Evolutionary conservation across 208 protist species (phyloP), one percentile per base, ranked within the genome.

Genomic region (Leishmania tropica): DNA sequence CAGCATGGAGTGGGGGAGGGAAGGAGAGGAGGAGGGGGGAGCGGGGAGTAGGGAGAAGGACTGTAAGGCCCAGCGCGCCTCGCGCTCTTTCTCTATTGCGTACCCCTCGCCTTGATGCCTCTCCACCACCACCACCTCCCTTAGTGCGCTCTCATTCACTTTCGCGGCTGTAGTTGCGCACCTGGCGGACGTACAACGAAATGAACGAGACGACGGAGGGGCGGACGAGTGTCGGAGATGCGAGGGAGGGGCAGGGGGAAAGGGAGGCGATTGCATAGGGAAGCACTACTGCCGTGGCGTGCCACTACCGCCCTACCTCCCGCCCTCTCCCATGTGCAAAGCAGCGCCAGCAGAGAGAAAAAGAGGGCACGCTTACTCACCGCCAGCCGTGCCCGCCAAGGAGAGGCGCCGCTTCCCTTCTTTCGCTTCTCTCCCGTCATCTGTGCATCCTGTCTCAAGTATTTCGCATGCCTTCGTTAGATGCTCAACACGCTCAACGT

Each of bases 401-500:
- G 21, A 74, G 24, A 48, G 24, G 42, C 4, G 3, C 13, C 24
- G n/a, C 21, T 11, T 47, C 37, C 45, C 24, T 35, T 31, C 45
- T 10, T 51, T 11, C 51, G 45, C 40, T 3, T 51, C 21, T 48
- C 7, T 15, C 68, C 51, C 40, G 42, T n/a, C 40, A 6, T 72
- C 40, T 21, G 17, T 42, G 67, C 67, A 48, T 1, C 24, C 42
- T 11, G 42, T 15, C 70, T 35, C 70, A 48, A 51, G 8, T 28
- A 28, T 19, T 53, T 28, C 8, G 70, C 21, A 54, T 48, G 45
- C 24, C 24, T 53, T 74, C 45, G 13, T 31, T 67, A 65, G 54
- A 80, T 28, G 76, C 76, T 11, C 31, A 73, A 28, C 6, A 82
- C 5, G 2, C n/a, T 71, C n/a, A 74, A 21, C 7, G 78, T 28